Evolutionary conservation across 176 grass and related monocot species (phyloP).

Genomic region (Triticum urartu): DNA sequence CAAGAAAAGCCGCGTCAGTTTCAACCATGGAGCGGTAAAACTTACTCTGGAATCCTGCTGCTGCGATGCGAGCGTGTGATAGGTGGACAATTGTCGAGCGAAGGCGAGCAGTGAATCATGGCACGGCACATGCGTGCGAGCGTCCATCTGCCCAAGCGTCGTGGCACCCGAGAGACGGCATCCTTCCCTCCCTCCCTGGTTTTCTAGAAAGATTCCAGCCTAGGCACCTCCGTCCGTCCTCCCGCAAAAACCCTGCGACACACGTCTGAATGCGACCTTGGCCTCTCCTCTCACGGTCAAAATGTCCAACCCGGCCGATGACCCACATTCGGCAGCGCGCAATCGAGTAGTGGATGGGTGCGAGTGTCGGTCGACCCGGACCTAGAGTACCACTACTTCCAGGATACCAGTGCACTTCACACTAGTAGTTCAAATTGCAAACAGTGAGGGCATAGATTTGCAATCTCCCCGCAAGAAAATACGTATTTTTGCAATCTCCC

Average conservation of each 20-base stretch:
- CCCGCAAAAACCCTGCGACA: not conserved
- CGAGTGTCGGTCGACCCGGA: not conserved
- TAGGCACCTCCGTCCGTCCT: not conserved
- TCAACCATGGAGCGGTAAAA: not conserved
- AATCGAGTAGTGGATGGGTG: not conserved
- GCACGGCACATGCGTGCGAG: no score
- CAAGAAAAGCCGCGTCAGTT: conserved; percentile 24
- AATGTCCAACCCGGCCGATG: not conserved
- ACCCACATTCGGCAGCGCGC: not conserved
- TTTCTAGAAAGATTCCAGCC: not conserved
- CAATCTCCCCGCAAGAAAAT: not conserved
- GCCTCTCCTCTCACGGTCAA: not conserved
- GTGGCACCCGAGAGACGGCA: no score
- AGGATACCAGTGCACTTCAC: no score
- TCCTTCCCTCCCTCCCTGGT: no score
- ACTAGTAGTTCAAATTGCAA: no score
- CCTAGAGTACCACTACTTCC: no score
- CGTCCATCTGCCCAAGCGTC: no score
- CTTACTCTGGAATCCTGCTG: not conserved
- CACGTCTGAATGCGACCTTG: not conserved
- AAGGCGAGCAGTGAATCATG: no score
- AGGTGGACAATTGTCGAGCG: no score
- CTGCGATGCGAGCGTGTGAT: not conserved
- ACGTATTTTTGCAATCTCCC: no score
- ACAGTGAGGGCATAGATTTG: no score